Percentiles rank a stretch among this genome's conserved stretches.
Evolutionary conservation across 305 asterid species (phyloP).

Genomic region (Vinca major): DNA sequence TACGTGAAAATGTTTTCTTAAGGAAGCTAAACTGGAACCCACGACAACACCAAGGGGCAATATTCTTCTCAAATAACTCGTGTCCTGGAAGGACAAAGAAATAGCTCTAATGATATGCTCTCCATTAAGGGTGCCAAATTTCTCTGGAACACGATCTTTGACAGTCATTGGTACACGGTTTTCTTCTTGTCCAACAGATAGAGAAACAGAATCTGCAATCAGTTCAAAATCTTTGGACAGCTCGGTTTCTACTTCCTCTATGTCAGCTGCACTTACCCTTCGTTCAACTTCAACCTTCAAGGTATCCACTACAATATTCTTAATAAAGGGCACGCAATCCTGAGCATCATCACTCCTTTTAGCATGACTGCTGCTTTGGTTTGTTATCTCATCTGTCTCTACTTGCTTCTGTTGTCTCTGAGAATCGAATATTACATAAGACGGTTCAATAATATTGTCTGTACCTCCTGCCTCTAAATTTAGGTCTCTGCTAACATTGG

Average conservation of each 20-base stretch:
- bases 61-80: conserved; percentile 49
- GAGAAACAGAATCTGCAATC: conserved; percentile 59
- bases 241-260: conserved; percentile 50
- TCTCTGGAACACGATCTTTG: conserved; percentile 26
- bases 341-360: conserved; percentile 26
- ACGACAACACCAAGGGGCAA: conserved; percentile 82
- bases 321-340: conserved; percentile 32
- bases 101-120: conserved; percentile 46
- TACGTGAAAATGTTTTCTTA: conserved; percentile 56
- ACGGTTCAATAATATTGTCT: conserved; percentile 54
- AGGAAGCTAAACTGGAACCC: conserved; percentile 74
- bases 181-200: conserved; percentile 40
- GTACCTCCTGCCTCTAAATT: conserved; percentile 19
- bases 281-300: conserved; percentile 65
- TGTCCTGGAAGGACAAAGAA: conserved; percentile 59
- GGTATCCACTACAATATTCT: conserved; percentile 47
- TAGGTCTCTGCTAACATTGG: conserved; percentile 18
- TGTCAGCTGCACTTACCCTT: conserved; percentile 40
- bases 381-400: conserved; percentile 30
- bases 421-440: conserved; percentile 53
- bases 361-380: conserved; percentile 17
- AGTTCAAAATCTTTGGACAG: conserved; percentile 61
- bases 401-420: conserved; percentile 25
- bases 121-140: conserved; percentile 46
- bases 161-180: conserved; percentile 15